These are phyloP conservation scores for Phaeotremella skinneri DNA, from an alignment of 768 basidiomycete genomes.

Conservation along the genomic window DNA sequence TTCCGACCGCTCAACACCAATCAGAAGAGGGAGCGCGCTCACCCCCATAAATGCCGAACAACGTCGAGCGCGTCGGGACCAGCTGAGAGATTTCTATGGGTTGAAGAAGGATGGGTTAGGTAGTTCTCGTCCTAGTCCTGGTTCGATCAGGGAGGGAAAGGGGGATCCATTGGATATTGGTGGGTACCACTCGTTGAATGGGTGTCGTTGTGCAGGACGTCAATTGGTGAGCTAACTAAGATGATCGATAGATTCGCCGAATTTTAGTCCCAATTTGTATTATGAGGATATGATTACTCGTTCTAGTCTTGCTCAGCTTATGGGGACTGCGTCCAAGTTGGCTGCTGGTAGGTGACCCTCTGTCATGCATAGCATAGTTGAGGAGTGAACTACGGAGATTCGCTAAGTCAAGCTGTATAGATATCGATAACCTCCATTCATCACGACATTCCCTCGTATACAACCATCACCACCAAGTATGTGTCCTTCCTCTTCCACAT, in stretches of 20 bases:
- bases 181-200: slow-evolving; percentile 9
- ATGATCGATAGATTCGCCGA: slow-evolving; percentile 31
- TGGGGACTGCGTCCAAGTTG: slow-evolving; percentile 34
- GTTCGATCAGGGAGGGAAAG: neutral
- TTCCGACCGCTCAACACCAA: slow-evolving; percentile 1
- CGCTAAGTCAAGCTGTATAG: slow-evolving; percentile 14
- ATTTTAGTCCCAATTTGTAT: slow-evolving; percentile 40
- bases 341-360: slow-evolving; percentile 28
- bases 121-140: neutral
- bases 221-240: too few species aligned
- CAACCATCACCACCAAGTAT: slow-evolving; percentile 51
- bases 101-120: slow-evolving; percentile 21
- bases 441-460: slow-evolving; percentile 48
- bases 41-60: slow-evolving; percentile 17
- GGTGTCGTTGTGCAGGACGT: too few species aligned
- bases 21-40: neutral
- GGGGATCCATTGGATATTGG: slow-evolving; percentile 33
- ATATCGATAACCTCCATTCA: slow-evolving; percentile 44
- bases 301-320: slow-evolving; percentile 37
- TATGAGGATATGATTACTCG: slow-evolving; percentile 43
- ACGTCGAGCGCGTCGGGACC: slow-evolving; percentile 36
- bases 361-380: neutral
- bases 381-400: neutral
- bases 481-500: neutral
- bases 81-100: slow-evolving; percentile 43